phyloP scores from a whole-genome alignment of 2,329 filamentous ascomycete genomes.

The Aspergillus hortae region DNA sequence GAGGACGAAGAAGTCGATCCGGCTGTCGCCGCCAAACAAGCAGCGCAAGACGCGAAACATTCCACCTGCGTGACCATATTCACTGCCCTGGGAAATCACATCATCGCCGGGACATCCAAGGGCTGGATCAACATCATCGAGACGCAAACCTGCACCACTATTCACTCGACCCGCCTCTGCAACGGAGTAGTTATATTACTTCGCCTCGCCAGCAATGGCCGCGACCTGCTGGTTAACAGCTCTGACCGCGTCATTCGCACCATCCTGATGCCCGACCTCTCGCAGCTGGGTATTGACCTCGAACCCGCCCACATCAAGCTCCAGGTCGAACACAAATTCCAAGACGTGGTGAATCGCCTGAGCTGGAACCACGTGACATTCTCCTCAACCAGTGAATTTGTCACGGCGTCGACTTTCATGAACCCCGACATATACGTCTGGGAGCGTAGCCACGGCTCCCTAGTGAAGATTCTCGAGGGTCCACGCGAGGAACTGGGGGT shows the following conservation, averaged over 20 bases:
- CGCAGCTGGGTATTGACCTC: slow-evolving; percentile 53
- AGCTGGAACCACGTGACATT: slow-evolving; percentile 98
- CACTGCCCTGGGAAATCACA: slow-evolving; percentile 78
- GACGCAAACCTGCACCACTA: slow-evolving; percentile 71
- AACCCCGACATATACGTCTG: slow-evolving; percentile 98
- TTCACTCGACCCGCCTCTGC: slow-evolving; percentile 86
- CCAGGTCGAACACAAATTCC: slow-evolving; percentile 94
- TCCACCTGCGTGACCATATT: slow-evolving; percentile 92
- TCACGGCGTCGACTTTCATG: slow-evolving; percentile 94
- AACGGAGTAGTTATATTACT: slow-evolving; percentile 84
- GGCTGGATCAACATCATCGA: slow-evolving; percentile 96
- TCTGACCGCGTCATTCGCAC: slow-evolving; percentile 94
- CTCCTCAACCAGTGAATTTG: slow-evolving; percentile 89
- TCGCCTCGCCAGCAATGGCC: slow-evolving; percentile 77
- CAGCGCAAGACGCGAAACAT: slow-evolving; percentile 88
- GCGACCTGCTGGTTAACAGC: slow-evolving; percentile 85
- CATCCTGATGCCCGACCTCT: slow-evolving; percentile 77
- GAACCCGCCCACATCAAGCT: slow-evolving; percentile 83
- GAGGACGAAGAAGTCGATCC: slow-evolving; percentile 63
- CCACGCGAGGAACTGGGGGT: slow-evolving; percentile 95
- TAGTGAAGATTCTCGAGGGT: slow-evolving; percentile 95
- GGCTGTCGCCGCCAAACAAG: slow-evolving; percentile 70
- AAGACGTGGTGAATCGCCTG: slow-evolving; percentile 91
- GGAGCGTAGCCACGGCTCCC: slow-evolving; percentile 88
- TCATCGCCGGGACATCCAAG: slow-evolving; percentile 90